Evolutionary conservation across 768 basidiomycete genomes (phyloP), one percentile per base, ranked within the genome.

Genomic region (Tylopilus vinaceipallidus): DNA sequence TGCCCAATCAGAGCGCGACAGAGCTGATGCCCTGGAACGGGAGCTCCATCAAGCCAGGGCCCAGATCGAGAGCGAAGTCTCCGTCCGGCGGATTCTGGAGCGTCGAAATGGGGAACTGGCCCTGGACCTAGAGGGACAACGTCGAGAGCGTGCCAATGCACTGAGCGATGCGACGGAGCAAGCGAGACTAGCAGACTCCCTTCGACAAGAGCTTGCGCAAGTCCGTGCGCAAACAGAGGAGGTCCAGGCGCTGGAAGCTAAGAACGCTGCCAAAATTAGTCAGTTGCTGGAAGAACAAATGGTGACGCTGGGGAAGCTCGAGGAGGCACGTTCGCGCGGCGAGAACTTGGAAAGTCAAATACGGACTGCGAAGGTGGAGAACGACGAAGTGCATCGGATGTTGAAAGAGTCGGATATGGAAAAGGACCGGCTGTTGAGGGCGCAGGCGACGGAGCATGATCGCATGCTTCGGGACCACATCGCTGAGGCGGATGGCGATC

Each of bases 401-500:
- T 68, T 93, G 42, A 78, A 75, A 53, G 80, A 86, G 50, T 84
- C 88, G 3, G 76, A 81, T 35, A 68, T 67, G 54, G 92, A 97
- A 70, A 91, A 91, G 68, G 92, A 95, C 48, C 73, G 84, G 19
- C 72, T 91, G 14, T 69, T 92, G 49, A 80, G 77, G 35, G 77
- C 75, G 3, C 90, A 92, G 63, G 86, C 88, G 7, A 81, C 79
- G 13, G 88, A 78, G 60, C 76, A 83, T 48, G 83, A 86, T 50
- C 71, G 79, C 29, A 67, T 76, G 37, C 82, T 97, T 54, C 81
- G 91, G 2, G 93, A 97, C 64, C 89, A 94, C 59, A 86, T 88
- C 47, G 88, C 88, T 3, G 95, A 98, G 67, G 90, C 93, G 13
- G 92, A 97, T 60, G 90, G 93, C 1, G 94, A 98, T 65, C 81